Conservation (phyloP, 176 grass and related monocot species). For the Alopecurus myosuroides region DNA sequence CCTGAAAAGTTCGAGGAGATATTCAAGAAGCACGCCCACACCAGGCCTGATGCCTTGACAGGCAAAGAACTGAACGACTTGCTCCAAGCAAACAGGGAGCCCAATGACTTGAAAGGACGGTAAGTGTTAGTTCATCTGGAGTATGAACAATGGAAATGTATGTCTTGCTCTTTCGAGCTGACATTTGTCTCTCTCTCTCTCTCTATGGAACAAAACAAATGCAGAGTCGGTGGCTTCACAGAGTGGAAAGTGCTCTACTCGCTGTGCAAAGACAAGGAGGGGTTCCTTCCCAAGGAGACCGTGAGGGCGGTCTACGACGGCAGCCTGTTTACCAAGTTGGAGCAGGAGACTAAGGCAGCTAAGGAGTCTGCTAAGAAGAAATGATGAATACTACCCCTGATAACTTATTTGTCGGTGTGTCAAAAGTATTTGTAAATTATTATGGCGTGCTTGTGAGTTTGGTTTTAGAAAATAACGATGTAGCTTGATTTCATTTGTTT, state of each 20-base stretch:
- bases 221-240: conserved; percentile 46
- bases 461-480: not conserved
- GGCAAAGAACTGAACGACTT: conserved; percentile 49
- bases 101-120: conserved; percentile 58
- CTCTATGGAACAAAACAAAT: not conserved
- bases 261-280: conserved; percentile 66
- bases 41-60: conserved; percentile 59
- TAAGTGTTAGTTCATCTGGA: conserved; percentile 1
- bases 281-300: conserved; percentile 61
- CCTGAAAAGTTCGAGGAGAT: conserved; percentile 74
- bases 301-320: conserved; percentile 64
- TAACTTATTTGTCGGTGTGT: not conserved
- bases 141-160: not conserved
- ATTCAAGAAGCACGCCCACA: conserved; percentile 63
- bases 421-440: not conserved
- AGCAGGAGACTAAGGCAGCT: conserved; percentile 40
- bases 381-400: conserved; percentile 5
- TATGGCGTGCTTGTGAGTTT: not conserved
- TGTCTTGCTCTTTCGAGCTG: not conserved
- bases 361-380: conserved; percentile 42
- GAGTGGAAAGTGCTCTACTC: conserved; percentile 59
- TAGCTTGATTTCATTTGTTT: conserved; percentile 12
- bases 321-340: conserved; percentile 54
- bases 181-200: too few relatives aligned
- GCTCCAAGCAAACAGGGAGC: conserved; percentile 52